Evolutionary conservation across 176 grass and related monocot species (phyloP), one percentile per base, ranked within the genome.

Genomic region (Coix lacrymajobi): DNA sequence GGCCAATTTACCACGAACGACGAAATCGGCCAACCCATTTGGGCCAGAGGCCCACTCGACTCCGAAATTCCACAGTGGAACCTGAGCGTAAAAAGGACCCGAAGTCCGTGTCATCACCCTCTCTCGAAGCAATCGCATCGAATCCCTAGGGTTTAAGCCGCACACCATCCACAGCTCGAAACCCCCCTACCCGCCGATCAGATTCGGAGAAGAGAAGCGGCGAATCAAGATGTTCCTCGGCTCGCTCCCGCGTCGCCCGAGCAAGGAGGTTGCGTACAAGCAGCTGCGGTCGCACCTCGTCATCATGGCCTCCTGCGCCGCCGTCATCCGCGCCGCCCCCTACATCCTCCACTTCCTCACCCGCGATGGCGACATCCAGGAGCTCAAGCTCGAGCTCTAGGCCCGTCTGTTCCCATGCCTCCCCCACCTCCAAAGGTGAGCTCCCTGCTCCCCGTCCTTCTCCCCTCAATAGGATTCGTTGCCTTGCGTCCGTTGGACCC

Each of bases 181-280:
- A 16, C 65, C 88, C 54, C 62, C 82, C 77, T n/a, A n/a, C n/a
- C 75, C 79, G 54, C 32, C 76, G 44, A 32, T 17, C 65, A n/a
- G n/a, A 48, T n/a, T 31, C 61, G 37, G 29, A 68, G 57, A 34
- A 73, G 75, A 16, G 6, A 41, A 56, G 72, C 62, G 3, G 72
- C 62, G 3, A 57, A 19, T 5, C 73, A 86, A 57, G n/a, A 90
- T 90, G 88, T 90, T 90, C 38, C 84, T 90, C 1, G 88, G 88
- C 17, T 6, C 75, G 38, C 7, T 87, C 9, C 80, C 84, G 8
- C 83, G 86, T 33, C 80, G 87, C 58, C 92, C 92, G 40, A 90
- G 89, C 83, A 94, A 91, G 92, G 89, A 90, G 69, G 84, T 61
- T 12, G 92, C 89, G 32, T 91, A 91, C 89, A 91, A 94, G 86